Base-by-base conservation (phyloP, 805 yeast genomes). In the Candida morakotiae region DNA sequence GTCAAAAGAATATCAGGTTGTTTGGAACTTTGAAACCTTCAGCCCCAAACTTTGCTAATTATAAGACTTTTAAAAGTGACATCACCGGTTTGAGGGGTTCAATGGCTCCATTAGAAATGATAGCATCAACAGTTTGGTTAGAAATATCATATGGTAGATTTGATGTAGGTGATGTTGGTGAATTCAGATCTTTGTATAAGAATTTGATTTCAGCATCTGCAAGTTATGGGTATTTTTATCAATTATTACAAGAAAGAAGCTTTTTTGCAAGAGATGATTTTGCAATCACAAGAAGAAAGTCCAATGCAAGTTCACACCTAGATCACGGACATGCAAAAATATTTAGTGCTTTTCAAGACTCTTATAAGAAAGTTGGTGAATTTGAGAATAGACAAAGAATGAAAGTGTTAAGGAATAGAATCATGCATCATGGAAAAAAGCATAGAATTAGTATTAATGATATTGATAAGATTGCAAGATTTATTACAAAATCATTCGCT, bases 61-160 rank as follows among this genome's bases (percentile, higher is more conserved):
- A 49, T 42, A 44, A 45, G 20, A 37, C 45, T 14, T 53, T 46
- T 19, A 25, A 42, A 21, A 27, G 29, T 6, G 56, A 51, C 30
- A 47, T 60, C 11, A 39, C 49, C 7, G 33, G 35, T 4, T 33
- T 51, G 3, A 47, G 60, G 32, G 43, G 34, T 6, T 45, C 41
- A 19, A 33, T 52, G 24, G 45, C 48, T 3, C 46, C 49, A 1
- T 39, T 54, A 14, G 61, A 53, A 24, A 27, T 53, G 6, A 39
- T 47, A 14, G 55, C 55, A 4, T 24, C 39, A 4, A 38, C 47
- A 5, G 31, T 50, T n/a, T 38, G 46, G 22, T 41, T 42, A 13
- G 67, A 62, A 36, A 18, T 57, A 2, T 49, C 62, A 1, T 56
- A 42, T 34, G 55, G 62, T 4, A 41, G 65, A 35, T 45, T 60